These are phyloP conservation scores for Vigna hirtella DNA, from an alignment of 306 rosid species.

Conservation along the genomic window DNA sequence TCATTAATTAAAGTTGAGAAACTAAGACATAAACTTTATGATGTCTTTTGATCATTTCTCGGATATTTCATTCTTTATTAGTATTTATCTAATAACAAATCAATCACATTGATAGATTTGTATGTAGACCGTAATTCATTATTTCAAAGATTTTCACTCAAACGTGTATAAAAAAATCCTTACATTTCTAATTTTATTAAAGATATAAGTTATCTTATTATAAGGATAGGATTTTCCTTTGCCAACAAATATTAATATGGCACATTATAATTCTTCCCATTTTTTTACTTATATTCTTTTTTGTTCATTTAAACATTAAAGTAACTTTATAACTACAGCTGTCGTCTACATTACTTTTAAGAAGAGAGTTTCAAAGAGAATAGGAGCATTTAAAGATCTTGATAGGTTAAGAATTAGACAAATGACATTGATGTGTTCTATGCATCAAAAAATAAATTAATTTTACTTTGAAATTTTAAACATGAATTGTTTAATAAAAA, in stretches of 20 bases:
- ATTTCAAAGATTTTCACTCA: not conserved
- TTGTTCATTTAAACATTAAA: too few relatives aligned
- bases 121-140: not conserved
- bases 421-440: too few relatives aligned
- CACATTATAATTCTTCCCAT: not conserved
- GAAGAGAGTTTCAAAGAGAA: too few relatives aligned
- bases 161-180: not conserved
- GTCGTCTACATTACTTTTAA: too few relatives aligned
- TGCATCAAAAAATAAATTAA: too few relatives aligned
- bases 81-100: not conserved
- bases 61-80: not conserved
- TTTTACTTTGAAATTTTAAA: too few relatives aligned
- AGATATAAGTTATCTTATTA: not conserved
- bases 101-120: not conserved
- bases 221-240: not conserved
- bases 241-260: not conserved
- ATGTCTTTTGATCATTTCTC: not conserved
- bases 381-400: too few relatives aligned
- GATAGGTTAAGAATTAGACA: too few relatives aligned
- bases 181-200: not conserved
- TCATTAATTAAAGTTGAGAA: not conserved
- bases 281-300: not conserved
- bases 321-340: too few relatives aligned
- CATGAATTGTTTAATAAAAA: too few relatives aligned
- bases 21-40: not conserved